phyloP scores from a whole-genome alignment of 768 basidiomycete genomes.

The Tylopilus felleus region DNA sequence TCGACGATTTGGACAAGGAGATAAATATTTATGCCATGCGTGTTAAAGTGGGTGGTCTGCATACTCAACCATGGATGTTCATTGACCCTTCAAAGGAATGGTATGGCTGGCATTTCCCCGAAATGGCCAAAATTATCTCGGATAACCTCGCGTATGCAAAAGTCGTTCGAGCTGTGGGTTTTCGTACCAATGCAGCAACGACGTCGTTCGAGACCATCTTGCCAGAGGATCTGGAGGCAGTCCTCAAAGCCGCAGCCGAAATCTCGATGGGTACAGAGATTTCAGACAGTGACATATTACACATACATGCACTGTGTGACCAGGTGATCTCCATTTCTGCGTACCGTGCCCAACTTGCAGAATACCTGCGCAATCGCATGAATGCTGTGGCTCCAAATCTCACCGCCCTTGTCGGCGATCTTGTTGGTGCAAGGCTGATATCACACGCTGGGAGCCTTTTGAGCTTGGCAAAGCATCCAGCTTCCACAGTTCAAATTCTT shows the following conservation, averaged over 20 bases:
- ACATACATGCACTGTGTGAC: constrained; percentile 96
- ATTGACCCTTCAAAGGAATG: constrained; percentile 68
- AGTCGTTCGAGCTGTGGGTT: constrained; percentile 90
- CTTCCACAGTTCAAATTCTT: constrained; percentile 75
- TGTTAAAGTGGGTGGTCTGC: constrained; percentile 70
- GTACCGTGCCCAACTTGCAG: constrained; percentile 92
- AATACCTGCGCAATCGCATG: constrained; percentile 98
- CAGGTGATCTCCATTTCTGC: constrained; percentile 96
- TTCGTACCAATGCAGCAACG: constrained; percentile 88
- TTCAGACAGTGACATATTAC: constrained; percentile 92
- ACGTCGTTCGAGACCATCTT: constrained; percentile 88
- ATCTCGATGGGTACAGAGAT: constrained; percentile 99
- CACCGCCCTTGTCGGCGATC: constrained; percentile 77
- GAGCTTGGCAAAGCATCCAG: constrained; percentile 70
- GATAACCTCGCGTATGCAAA: constrained; percentile 98
- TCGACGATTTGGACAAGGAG: constrained; percentile 99
- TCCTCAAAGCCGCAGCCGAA: constrained; percentile 93
- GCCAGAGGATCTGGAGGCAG: constrained; percentile 94
- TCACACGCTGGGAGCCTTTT: constrained; percentile 71
- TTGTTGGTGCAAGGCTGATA: constrained; percentile 73
- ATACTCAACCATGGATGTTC: background rate
- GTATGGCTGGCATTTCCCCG: constrained; percentile 99
- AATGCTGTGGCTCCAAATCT: constrained; percentile 96
- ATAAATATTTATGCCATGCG: constrained; percentile 99
- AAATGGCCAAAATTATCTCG: constrained; percentile 96